Percentiles rank a stretch among this genome's conserved stretches.
phyloP scores from a whole-genome alignment of 805 yeast genomes.

The Myxozyma melibiosi region DNA sequence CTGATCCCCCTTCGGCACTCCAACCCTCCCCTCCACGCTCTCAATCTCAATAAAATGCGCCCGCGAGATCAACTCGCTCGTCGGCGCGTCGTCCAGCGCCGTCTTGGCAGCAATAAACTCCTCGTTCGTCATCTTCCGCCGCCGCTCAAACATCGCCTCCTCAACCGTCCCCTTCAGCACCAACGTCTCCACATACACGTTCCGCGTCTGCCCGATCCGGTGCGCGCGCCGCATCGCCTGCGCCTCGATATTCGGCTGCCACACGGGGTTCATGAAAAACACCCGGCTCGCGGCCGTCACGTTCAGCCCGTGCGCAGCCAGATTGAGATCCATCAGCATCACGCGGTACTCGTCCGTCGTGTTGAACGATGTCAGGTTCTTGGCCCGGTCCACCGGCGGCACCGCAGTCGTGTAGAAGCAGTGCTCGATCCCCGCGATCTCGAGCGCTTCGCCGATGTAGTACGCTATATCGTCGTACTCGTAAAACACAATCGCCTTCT shows the following conservation, averaged over 20 bases:
- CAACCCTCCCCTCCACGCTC: not conserved
- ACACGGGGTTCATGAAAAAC: conserved; percentile 70
- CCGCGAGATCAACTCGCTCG: conserved; percentile 14
- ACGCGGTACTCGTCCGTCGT: conserved; percentile 51
- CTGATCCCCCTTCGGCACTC: not conserved
- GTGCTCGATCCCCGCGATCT: conserved; percentile 61
- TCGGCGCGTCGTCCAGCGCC: conserved; percentile 28
- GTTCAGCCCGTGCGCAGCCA: conserved; percentile 72
- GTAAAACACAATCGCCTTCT: conserved; percentile 63
- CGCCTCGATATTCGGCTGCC: conserved; percentile 70
- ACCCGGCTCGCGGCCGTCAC: conserved; percentile 69
- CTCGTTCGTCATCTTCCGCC: conserved; percentile 25
- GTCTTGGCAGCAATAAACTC: conserved; percentile 31
- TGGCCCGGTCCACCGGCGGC: conserved; percentile 52
- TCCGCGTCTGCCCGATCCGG: conserved; percentile 68
- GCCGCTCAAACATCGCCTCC: conserved; percentile 59
- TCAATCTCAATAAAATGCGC: conserved; percentile 19
- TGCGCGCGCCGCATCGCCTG: conserved; percentile 79
- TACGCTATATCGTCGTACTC: conserved; percentile 74
- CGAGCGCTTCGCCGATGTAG: conserved; percentile 65
- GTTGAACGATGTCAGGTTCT: conserved; percentile 56
- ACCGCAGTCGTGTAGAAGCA: conserved; percentile 66
- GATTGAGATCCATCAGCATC: conserved; percentile 64
- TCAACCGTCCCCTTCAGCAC: conserved; percentile 65
- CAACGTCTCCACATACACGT: conserved; percentile 68